Base-by-base conservation (phyloP, 192 early-diverging fungal species). In the Coemansia sp. region DNA sequence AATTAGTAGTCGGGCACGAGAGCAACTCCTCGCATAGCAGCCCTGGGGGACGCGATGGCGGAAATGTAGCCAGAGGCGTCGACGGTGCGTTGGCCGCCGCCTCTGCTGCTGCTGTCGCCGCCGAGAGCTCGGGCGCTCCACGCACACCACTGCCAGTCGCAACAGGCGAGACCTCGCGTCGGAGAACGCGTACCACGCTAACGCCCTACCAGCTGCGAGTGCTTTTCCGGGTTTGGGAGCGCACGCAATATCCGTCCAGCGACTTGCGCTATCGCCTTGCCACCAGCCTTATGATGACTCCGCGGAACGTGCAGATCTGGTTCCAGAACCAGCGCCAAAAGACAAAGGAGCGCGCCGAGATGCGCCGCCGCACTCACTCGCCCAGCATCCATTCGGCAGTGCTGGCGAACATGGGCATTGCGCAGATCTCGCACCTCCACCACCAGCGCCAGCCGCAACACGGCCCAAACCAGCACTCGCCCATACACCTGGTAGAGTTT, bases 321-420 rank as follows among this genome's bases (percentile, higher is more conserved):
- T 96, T 96, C 76, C 94, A 96, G 74, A 96, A 96, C 82, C 86
- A 88, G 69, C 87, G 94, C n/a, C 91, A 93, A 67, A 89, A 86
- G 62, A 74, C 82, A 62, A 87, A 87, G 71, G 81, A 87, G 71
- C 79, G 79, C 35, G 79, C 78, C 0, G 78, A 81, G 53, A 68
- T 81, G 78, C 77, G 79, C 17, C 78, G 78, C 15, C 78, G 78
- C 45, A 81, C 78, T 1, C 78, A 81, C 40, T 81, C 78, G 24
- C 78, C 78, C 4, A 81, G 70, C 59, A 35, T 59, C 29, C 69
- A 75, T 38, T 54, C 67, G 22, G 25, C 59, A 6, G 47, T 59
- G 2, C 14, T 60, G 22, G 32, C 59, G 22, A 62, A 38, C 39
- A 63, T 51, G 3, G 51, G 57, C 9, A 14, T 61, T 41, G 59